phyloP scores from a whole-genome alignment of 2,329 filamentous ascomycete genomes.

The Harringtonia aguacate region DNA sequence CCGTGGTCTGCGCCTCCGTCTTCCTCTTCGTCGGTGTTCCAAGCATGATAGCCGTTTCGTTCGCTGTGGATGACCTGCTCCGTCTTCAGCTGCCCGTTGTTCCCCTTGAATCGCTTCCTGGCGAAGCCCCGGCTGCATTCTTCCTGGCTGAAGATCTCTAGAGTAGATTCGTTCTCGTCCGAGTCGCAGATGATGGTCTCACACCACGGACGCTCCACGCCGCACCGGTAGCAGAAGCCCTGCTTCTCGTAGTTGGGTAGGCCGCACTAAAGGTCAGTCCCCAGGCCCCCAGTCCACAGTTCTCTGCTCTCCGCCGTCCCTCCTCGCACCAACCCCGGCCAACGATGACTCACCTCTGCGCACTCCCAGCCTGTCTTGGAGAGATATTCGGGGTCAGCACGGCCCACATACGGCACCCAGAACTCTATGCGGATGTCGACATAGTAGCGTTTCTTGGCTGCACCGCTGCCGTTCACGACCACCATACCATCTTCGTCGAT shows the following conservation, averaged over 20 bases:
- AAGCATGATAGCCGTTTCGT: no score
- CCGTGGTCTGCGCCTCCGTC: no score
- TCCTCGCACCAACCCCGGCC: no score
- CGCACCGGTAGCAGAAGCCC: conserved; percentile 2
- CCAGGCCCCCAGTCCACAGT: no score
- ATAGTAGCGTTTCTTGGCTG: neutral
- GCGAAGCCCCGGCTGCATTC: no score
- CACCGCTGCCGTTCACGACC: neutral
- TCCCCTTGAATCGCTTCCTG: no score
- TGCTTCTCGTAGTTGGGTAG: conserved; percentile 1
- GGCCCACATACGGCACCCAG: neutral
- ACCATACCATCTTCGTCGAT: neutral
- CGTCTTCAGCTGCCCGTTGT: no score
- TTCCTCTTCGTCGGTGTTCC: no score
- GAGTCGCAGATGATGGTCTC: neutral
- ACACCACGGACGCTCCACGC: neutral
- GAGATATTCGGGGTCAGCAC: neutral
- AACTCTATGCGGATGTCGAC: neutral
- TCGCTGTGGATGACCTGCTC: no score
- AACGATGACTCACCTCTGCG: neutral
- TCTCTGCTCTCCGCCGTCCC: no score
- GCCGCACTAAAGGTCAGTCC: neutral
- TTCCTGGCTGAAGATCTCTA: no score
- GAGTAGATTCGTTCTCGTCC: no score
- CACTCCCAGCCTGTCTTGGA: conserved; percentile 1